A percentile compares a stretch with the other conserved stretches of the same genome.
Evolutionary conservation across 164 flowering plant genomes (phyloP).

Genomic region (Amborella trichopoda): DNA sequence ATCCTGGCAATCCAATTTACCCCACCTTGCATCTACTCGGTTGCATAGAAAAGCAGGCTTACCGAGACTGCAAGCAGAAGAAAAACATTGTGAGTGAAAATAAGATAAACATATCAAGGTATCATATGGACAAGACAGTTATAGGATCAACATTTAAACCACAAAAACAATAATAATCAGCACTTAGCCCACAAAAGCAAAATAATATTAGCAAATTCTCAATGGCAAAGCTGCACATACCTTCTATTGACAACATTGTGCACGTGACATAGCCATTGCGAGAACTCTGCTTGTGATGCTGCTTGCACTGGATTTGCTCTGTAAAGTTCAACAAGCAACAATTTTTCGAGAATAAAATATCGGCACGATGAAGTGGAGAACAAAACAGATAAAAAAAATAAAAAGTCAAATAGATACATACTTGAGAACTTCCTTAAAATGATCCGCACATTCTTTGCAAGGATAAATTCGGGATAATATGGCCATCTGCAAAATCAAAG

Average conservation of each 20-base stretch:
- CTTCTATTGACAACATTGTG: constrained; percentile 95
- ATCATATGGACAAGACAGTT: too few species aligned
- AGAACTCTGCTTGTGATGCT: constrained; percentile 79
- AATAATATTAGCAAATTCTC: not conserved
- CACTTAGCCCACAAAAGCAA: too few species aligned
- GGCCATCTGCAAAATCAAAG: constrained; percentile 53
- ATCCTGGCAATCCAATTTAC: constrained; percentile 83
- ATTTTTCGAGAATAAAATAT: constrained; percentile 1
- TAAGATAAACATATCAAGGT: too few species aligned
- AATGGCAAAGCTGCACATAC: too few species aligned
- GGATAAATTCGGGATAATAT: constrained; percentile 92
- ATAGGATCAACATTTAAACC: too few species aligned
- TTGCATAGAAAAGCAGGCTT: constrained; percentile 74
- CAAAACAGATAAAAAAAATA: not conserved
- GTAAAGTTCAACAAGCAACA: constrained; percentile 12
- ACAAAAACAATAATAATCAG: too few species aligned
- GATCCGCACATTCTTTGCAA: constrained; percentile 97
- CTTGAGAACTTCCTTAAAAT: constrained; percentile 89
- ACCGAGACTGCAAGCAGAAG: constrained; percentile 49
- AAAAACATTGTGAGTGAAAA: too few species aligned
- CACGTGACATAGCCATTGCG: constrained; percentile 86
- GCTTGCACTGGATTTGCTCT: constrained; percentile 83
- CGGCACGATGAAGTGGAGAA: not conserved
- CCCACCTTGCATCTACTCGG: constrained; percentile 96
- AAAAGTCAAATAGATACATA: constrained; percentile 11